Evolutionary conservation across 2,329 filamentous ascomycete species (phyloP), one percentile per base, ranked within the genome.

Genomic region (Acarospora socialis): DNA sequence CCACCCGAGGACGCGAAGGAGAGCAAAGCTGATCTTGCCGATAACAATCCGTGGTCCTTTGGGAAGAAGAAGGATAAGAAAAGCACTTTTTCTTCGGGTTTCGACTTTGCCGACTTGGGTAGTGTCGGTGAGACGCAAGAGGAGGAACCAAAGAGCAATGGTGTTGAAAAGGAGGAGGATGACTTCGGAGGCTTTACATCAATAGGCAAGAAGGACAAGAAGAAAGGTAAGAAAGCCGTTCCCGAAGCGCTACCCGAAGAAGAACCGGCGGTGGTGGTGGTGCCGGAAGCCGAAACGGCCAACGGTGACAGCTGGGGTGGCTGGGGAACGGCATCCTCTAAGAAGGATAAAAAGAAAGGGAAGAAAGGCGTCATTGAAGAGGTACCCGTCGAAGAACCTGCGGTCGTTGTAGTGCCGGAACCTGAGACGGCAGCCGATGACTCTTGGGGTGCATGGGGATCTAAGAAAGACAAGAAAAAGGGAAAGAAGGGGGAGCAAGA

Each of bases 151-250:
- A 47, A 44, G 7, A 52, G 30, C 13, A 53, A 52, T 34, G 52
- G 51, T 24, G 49, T 50, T 25, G 57, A 59, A 23, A 37, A 45
- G 4, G 53, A 54, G 12, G 57, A 59, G 20, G 51, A 56, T 29
- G 43, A 55, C 43, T 21, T 24, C 36, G 13, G n/a, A n/a, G n/a
- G n/a, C n/a, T n/a, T n/a, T n/a, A n/a, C n/a, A n/a, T n/a, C n/a
- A n/a, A n/a, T n/a, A n/a, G 21, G 48, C 23, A 68, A 62, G 40
- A 65, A 61, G 31, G 56, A 57, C 18, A 60, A 61, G 42, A 65
- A 67, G 37, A 61, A 52, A 29, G 46, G 54, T 29, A 56, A 55
- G 36, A 43, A 41, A 15, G 44, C 43, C 5, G 44, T 46, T 9
- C 42, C 59, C 53, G 41, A 64, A 55, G 41, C 51, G 36, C 39